phyloP scores from a whole-genome alignment of 192 early-diverging fungal species.

The Spinellus fusiger region DNA sequence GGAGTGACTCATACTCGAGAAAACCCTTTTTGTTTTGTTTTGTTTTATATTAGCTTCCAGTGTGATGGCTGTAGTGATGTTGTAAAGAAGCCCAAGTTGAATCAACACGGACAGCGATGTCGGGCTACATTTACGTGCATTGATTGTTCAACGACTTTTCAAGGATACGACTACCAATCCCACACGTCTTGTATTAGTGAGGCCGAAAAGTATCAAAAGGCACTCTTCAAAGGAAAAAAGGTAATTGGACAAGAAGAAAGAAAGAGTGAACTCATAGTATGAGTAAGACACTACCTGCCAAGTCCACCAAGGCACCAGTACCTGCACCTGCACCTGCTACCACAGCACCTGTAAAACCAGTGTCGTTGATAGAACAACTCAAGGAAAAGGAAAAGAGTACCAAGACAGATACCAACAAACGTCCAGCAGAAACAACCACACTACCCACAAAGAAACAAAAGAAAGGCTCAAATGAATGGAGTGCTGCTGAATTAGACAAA shows the following conservation, averaged over 20 bases:
- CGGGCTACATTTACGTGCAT: slow-evolving; percentile 84
- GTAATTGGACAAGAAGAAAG: slow-evolving; percentile 13
- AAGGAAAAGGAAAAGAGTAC: slow-evolving; percentile 37
- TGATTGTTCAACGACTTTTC: slow-evolving; percentile 85
- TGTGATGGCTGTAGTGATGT: slow-evolving; percentile 76
- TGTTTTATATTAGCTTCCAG: slow-evolving; percentile 22
- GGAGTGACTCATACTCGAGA: not conserved
- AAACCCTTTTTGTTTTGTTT: not conserved
- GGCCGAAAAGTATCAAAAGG: slow-evolving; percentile 89
- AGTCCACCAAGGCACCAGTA: slow-evolving; percentile 20
- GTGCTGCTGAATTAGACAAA: slow-evolving; percentile 10
- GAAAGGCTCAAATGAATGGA: slow-evolving; percentile 22
- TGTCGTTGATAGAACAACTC: slow-evolving; percentile 35
- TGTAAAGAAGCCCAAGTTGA: slow-evolving; percentile 92
- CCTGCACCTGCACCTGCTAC: not conserved
- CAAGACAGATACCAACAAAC: slow-evolving; percentile 18
- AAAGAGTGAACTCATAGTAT: not conserved
- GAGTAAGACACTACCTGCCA: not conserved
- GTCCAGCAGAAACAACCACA: slow-evolving; percentile 17
- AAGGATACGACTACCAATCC: slow-evolving; percentile 63
- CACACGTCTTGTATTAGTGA: slow-evolving; percentile 92
- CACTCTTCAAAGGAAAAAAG: slow-evolving; percentile 77
- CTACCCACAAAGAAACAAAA: slow-evolving; percentile 24
- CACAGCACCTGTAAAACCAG: slow-evolving; percentile 5
- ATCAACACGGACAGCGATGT: slow-evolving; percentile 80